These are phyloP conservation scores for Wallacemonas collosoma DNA, from an alignment of 208 protist species.

Conservation along the genomic window DNA sequence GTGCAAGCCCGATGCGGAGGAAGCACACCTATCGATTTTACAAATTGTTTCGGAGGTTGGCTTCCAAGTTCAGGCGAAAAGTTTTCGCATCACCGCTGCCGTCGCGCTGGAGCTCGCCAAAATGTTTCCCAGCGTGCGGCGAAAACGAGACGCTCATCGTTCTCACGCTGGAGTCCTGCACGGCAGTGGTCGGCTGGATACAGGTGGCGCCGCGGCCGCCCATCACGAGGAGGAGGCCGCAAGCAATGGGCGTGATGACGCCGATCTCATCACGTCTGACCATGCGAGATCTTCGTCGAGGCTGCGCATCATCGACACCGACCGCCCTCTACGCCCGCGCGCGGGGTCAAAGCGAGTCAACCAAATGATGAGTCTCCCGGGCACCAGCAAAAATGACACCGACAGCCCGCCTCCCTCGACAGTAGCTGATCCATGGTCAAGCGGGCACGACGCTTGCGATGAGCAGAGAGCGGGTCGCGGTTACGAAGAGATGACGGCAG, in stretches of 20 bases:
- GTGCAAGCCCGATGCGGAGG: constrained; percentile 65
- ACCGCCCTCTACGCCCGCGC: too few species aligned
- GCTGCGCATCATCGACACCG: too few species aligned
- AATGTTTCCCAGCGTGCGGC: constrained; percentile 48
- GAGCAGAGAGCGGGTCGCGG: background rate
- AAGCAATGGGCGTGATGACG: too few species aligned
- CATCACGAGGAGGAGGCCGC: too few species aligned
- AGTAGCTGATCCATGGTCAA: background rate
- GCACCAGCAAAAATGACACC: too few species aligned
- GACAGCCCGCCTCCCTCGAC: background rate
- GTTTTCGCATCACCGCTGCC: constrained; percentile 47
- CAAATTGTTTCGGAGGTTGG: constrained; percentile 51
- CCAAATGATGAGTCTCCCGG: too few species aligned
- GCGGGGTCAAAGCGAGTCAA: too few species aligned
- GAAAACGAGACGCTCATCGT: background rate
- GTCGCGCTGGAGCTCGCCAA: constrained; percentile 53
- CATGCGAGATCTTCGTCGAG: too few species aligned
- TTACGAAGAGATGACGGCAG: background rate
- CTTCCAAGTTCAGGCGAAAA: constrained; percentile 53
- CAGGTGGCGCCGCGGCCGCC: too few species aligned
- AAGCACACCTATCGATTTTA: constrained; percentile 53
- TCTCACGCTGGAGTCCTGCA: background rate
- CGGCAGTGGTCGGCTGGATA: constrained; percentile 1
- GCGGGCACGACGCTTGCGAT: background rate
- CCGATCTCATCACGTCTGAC: too few species aligned